Base-by-base conservation (phyloP, 495 filamentous ascomycete species). In the Trichoderma erinaceum region DNA sequence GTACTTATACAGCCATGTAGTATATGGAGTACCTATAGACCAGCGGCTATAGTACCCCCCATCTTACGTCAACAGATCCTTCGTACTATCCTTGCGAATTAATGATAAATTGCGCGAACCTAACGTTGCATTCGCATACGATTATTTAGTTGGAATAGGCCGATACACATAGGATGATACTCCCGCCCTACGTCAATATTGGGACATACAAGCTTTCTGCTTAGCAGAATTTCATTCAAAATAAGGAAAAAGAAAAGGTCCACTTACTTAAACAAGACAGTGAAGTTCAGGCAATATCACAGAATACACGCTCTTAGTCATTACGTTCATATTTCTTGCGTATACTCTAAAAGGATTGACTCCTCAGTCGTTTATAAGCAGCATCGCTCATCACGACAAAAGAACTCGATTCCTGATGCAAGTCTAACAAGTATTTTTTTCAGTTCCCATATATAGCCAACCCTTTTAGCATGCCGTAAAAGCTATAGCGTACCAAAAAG, bases 21-120 rank as follows among this genome's bases (percentile, higher is more conserved):
- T 48, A 48, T n/a, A n/a, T n/a, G n/a, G 44, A 48, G 44, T 48
- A 48, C 41, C 16, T 44, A 44, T 15, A 44, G 41, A 15, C 13
- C n/a, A n/a, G 44, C 44, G 44, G 44, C 44, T 48, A n/a, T 48
- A 48, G 48, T 52, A 52, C 48, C 48, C 48, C 48, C 18, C 48
- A 21, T 11, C 48, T 52, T 52, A 21, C 48, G 48, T 52, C n/a
- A 25, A 52, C 48, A 10, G 21, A 52, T 52, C 48, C 48, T 52
- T 52, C 48, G 48, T 21, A 23, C 16, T 2, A 23, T 5, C 25
- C 48, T 5, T 23, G 10, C n/a, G 18, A 52, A 21, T 5, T 11
- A 21, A 52, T 23, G 12, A 12, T 46, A 16, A 12, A 11, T 1
- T 12, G 2, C 11, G 1, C 10, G 7, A 6, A 6, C 41, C 41